phyloP scores from a whole-genome alignment of 495 filamentous ascomycete species.

The Astrocystis sublimbata region DNA sequence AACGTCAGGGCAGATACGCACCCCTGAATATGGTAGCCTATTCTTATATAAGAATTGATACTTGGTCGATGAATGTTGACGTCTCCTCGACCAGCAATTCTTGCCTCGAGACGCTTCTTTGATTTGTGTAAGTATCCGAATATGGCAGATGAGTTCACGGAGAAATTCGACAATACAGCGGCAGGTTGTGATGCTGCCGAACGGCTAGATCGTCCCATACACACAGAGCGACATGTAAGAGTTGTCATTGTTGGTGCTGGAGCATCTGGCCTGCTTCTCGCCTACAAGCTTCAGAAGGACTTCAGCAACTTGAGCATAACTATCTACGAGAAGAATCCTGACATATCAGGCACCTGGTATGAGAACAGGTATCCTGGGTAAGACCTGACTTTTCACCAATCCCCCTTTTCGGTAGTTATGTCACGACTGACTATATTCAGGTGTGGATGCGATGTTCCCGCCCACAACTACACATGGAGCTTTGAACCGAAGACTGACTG shows the following conservation, averaged over 20 bases:
- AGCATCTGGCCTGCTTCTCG: conserved; percentile 29
- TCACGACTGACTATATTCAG: not conserved
- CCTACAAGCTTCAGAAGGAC: conserved; percentile 28
- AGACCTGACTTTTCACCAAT: conserved; percentile 4
- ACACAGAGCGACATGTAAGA: conserved; percentile 20
- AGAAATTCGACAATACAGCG: conserved; percentile 3
- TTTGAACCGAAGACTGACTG: conserved; percentile 46
- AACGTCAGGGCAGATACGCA: too few species aligned
- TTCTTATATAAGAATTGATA: too few species aligned
- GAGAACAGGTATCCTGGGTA: conserved; percentile 63
- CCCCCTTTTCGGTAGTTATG: not conserved
- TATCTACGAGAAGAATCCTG: conserved; percentile 64
- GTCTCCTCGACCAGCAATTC: too few species aligned
- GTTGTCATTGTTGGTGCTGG: conserved; percentile 35
- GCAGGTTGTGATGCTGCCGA: conserved; percentile 12
- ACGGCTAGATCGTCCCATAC: conserved; percentile 18
- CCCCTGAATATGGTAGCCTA: too few species aligned
- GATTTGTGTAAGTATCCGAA: too few species aligned
- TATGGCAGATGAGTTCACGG: conserved; percentile 6
- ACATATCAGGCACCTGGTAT: conserved; percentile 63
- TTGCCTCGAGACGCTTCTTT: too few species aligned
- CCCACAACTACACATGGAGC: conserved; percentile 42
- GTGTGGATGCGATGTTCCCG: conserved; percentile 29
- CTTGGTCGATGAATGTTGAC: too few species aligned
- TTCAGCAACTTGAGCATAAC: conserved; percentile 34